Base-by-base conservation (phyloP, 129 eudicot species). In the Pittosporum tobira region DNA sequence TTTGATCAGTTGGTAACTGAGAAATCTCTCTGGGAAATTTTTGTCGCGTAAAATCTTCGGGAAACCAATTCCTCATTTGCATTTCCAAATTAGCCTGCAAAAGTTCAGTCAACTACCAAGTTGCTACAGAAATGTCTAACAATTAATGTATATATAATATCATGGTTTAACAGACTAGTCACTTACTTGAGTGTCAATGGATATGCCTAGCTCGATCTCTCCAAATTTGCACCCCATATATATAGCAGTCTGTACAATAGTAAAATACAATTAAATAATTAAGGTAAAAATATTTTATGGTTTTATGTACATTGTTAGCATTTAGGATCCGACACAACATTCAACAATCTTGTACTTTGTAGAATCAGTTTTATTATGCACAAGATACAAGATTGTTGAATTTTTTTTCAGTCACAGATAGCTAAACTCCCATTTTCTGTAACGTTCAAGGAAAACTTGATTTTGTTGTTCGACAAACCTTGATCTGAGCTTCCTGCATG, bases 401-500 rank as follows among this genome's bases (percentile, higher is more conserved):
- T n/a, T n/a, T n/a, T n/a, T n/a, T n/a, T n/a, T n/a, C n/a, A n/a
- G n/a, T n/a, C n/a, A n/a, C n/a, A n/a, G n/a, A n/a, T n/a, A n/a
- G n/a, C n/a, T n/a, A n/a, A n/a, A n/a, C n/a, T n/a, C n/a, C n/a
- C n/a, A n/a, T n/a, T n/a, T n/a, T n/a, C n/a, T n/a, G n/a, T n/a
- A n/a, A n/a, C n/a, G n/a, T n/a, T n/a, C 18, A 8, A 16, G 48
- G 22, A 29, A 45, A 43, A 58, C 12, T n/a, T 16, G 40, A 54
- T 34, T 10, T 23, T 43, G 27, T 55, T 45, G 38, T 64, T 48
- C 2, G 15, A 51, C 73, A 9, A 52, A 91, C 98, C 96, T 83
- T 76, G 67, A 86, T 81, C 67, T 85, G 72, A 27, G 99, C 87
- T 81, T 75, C 99, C 99, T 91, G 91, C 58, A 70, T 29, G 48